Percentiles rank a stretch among this genome's conserved stretches.
These are phyloP conservation scores for Achaetomiella virescens DNA, from an alignment of 495 filamentous ascomycete species.

Conservation along the genomic window DNA sequence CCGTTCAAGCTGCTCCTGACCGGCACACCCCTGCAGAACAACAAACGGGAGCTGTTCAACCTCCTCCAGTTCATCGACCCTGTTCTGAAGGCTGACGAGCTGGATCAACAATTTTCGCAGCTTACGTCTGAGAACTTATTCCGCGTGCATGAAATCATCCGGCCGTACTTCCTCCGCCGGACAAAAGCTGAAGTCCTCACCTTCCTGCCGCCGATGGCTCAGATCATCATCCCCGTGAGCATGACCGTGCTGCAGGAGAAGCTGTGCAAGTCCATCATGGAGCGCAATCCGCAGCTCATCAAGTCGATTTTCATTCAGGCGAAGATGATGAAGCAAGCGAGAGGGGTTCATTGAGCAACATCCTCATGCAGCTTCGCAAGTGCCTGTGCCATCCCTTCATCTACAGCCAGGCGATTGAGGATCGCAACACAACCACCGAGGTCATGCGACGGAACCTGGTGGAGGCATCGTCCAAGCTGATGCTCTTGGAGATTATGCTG, in stretches of 20 bases:
- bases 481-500: constrained; percentile 80
- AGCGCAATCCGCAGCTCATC: constrained; percentile 84
- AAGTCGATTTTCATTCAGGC: constrained; percentile 67
- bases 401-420: constrained; percentile 84
- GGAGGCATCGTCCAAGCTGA: constrained; percentile 85
- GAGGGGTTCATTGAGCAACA: constrained; percentile 77
- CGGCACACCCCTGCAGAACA: constrained; percentile 91
- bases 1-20: constrained; percentile 81
- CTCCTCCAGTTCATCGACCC: constrained; percentile 86
- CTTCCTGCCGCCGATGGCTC: constrained; percentile 85
- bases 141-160: constrained; percentile 74
- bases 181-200: constrained; percentile 87
- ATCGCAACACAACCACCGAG: constrained; percentile 49
- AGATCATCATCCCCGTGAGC: constrained; percentile 88
- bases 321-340: constrained; percentile 63
- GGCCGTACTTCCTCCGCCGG: constrained; percentile 63
- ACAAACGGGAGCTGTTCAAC: constrained; percentile 89
- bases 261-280: constrained; percentile 87
- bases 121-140: constrained; percentile 75
- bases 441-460: constrained; percentile 71
- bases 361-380: constrained; percentile 91
- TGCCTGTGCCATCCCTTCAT: constrained; percentile 94
- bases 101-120: constrained; percentile 70
- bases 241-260: constrained; percentile 92
- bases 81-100: constrained; percentile 53